Percentiles rank a stretch among this genome's conserved stretches.
These are phyloP conservation scores for Penicillium daleae DNA, from an alignment of 495 filamentous ascomycete genomes.

Conservation along the genomic window DNA sequence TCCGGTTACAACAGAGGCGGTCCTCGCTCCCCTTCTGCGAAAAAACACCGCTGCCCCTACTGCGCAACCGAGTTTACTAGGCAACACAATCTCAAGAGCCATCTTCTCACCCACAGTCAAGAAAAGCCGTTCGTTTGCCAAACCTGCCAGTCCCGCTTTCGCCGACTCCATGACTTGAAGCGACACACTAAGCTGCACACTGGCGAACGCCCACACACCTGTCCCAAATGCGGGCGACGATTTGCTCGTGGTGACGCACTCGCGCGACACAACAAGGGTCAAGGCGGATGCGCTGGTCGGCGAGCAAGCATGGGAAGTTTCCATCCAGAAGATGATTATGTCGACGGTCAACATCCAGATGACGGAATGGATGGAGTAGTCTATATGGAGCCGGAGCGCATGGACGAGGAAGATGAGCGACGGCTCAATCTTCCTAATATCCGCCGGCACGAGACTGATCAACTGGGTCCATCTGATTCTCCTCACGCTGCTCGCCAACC, in stretches of 20 bases:
- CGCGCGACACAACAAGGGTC: conserved; percentile 92
- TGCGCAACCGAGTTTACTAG: conserved; percentile 96
- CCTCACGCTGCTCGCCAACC: conserved; percentile 62
- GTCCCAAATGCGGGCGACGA: conserved; percentile 87
- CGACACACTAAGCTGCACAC: conserved; percentile 96
- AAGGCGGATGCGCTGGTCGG: conserved; percentile 91
- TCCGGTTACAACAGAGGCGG: conserved; percentile 63
- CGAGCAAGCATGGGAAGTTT: conserved; percentile 86
- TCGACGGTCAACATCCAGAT: conserved; percentile 56
- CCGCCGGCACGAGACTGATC: conserved; percentile 64
- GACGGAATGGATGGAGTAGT: conserved; percentile 79
- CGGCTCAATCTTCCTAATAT: conserved; percentile 70
- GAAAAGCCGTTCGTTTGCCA: conserved; percentile 95
- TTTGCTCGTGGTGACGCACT: conserved; percentile 96
- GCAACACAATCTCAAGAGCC: conserved; percentile 98
- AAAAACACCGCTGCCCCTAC: conserved; percentile 95
- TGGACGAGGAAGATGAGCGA: conserved; percentile 69
- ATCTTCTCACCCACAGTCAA: conserved; percentile 96
- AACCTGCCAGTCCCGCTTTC: conserved; percentile 86
- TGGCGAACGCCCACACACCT: conserved; percentile 92
- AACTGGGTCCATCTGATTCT: conserved; percentile 47
- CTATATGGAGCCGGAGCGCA: conserved; percentile 62
- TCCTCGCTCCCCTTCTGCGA: conserved; percentile 72
- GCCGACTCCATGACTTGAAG: conserved; percentile 93
- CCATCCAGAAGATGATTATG: conserved; percentile 75